These are phyloP conservation scores for Aspergillus sp. DNA, from an alignment of 2,329 filamentous ascomycete species.

Conservation along the genomic window DNA sequence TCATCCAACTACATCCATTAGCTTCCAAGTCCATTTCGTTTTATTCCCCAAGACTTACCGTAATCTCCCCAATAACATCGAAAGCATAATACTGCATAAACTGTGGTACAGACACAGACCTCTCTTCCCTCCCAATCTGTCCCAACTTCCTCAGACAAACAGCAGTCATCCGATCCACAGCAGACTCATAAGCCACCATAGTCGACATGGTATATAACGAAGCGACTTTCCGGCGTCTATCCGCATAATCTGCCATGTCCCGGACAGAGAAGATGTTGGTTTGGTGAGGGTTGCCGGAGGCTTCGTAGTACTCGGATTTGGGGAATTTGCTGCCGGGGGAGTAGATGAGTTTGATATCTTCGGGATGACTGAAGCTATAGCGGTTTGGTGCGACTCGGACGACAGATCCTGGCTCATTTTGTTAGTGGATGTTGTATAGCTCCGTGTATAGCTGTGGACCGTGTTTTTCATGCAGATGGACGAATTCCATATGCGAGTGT, in stretches of 20 bases:
- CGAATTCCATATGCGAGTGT: conserved; percentile 1
- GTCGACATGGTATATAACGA: conserved; percentile 10
- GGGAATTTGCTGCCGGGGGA: conserved; percentile 8
- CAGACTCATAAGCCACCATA: conserved; percentile 9
- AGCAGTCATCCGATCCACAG: conserved; percentile 7
- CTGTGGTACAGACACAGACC: conserved; percentile 12
- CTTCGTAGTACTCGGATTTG: conserved; percentile 13
- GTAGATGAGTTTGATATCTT: conserved; percentile 11
- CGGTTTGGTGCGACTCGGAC: conserved; percentile 9
- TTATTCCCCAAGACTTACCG: conserved; percentile 1
- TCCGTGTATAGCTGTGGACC: background rate
- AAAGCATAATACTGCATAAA: conserved; percentile 22
- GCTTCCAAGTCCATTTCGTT: background rate
- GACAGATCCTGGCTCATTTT: background rate
- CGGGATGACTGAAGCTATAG: conserved; percentile 7
- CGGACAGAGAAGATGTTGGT: conserved; percentile 5
- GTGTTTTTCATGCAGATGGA: conserved; percentile 1
- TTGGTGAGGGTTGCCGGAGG: conserved; percentile 2
- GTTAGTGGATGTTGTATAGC: background rate
- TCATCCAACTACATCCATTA: conserved; percentile 1
- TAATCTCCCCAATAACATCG: conserved; percentile 9
- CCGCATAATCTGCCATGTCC: conserved; percentile 2
- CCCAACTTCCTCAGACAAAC: conserved; percentile 2
- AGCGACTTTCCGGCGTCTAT: conserved; percentile 8
- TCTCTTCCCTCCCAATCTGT: conserved; percentile 1